These are phyloP conservation scores for Solanum okadae DNA, from an alignment of 257 asterid genomes.

Conservation along the genomic window DNA sequence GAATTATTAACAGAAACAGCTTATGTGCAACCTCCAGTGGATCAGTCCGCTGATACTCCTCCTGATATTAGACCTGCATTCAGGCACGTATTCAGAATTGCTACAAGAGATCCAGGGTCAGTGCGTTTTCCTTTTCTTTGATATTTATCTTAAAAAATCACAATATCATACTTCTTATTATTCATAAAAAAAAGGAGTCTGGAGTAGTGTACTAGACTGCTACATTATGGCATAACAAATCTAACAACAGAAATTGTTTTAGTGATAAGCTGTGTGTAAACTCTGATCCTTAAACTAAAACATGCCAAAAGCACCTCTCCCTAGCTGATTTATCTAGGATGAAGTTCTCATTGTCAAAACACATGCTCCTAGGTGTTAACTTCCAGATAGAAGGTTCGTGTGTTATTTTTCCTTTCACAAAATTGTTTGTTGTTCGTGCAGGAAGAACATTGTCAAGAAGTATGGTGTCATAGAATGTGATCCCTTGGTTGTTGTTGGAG, in stretches of 20 bases:
- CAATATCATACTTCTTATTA: background rate
- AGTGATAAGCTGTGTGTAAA: background rate
- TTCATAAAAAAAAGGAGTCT: background rate
- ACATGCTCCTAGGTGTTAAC: background rate
- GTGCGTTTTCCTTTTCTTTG: background rate
- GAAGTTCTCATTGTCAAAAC: background rate
- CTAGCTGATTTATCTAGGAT: background rate
- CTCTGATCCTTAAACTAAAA: background rate
- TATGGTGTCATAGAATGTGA: constrained; percentile 95
- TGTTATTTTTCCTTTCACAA: background rate
- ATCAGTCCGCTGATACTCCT: constrained; percentile 70
- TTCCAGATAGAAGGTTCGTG: background rate
- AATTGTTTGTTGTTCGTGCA: constrained; percentile 18
- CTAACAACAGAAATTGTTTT: background rate
- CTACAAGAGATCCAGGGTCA: constrained; percentile 62
- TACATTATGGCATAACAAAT: background rate
- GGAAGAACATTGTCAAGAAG: constrained; percentile 57
- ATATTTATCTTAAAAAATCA: background rate
- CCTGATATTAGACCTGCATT: constrained; percentile 97
- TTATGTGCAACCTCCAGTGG: constrained; percentile 70
- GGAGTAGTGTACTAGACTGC: background rate
- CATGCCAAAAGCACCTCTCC: background rate
- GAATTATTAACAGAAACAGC: constrained; percentile 79
- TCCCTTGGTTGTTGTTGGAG: constrained; percentile 71
- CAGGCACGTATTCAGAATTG: constrained; percentile 65